phyloP scores from a whole-genome alignment of 352 stramenopile species.

The Phytophthora sp. region DNA sequence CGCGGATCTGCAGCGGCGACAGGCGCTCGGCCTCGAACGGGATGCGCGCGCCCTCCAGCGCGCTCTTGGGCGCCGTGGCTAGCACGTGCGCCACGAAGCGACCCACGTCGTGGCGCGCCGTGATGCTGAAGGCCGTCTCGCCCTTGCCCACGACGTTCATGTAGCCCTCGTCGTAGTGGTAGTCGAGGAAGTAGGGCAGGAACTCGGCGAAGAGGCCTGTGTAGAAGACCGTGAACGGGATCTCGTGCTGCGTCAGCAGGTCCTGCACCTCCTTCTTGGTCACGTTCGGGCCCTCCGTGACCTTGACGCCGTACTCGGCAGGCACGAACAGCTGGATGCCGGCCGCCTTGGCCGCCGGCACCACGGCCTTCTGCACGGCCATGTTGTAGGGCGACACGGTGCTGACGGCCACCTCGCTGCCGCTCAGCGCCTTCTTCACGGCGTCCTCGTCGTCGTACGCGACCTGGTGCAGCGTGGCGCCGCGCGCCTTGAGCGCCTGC shows the following conservation, averaged over 20 bases:
- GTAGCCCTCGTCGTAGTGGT: constrained; percentile 22
- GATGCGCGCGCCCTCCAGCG: constrained; percentile 18
- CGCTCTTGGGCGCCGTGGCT: constrained; percentile 14
- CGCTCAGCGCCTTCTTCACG: constrained; percentile 23
- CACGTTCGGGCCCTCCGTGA: constrained; percentile 13
- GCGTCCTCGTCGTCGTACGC: constrained; percentile 23
- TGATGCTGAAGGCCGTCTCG: constrained; percentile 11
- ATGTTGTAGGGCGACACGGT: constrained; percentile 4
- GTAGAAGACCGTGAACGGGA: constrained; percentile 26
- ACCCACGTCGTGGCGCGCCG: constrained; percentile 1
- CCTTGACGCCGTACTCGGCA: constrained; percentile 17
- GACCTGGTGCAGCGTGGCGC: constrained; percentile 25
- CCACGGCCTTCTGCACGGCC: constrained; percentile 8
- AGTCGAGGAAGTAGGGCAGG: constrained; percentile 13
- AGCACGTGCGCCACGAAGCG: constrained; percentile 27
- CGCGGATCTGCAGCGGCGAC: constrained; percentile 23
- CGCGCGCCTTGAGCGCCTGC: constrained; percentile 31
- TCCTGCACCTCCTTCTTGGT: constrained; percentile 23
- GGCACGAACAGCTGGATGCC: constrained; percentile 36
- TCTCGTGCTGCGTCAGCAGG: constrained; percentile 10
- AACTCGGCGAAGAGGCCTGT: constrained; percentile 25
- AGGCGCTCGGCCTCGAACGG: constrained; percentile 22
- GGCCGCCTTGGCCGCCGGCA: constrained; percentile 22
- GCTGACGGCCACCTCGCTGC: constrained; percentile 23
- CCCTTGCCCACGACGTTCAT: constrained; percentile 26